These are phyloP conservation scores for Penicillium parvum DNA, from an alignment of 495 filamentous ascomycete species.

Conservation along the genomic window DNA sequence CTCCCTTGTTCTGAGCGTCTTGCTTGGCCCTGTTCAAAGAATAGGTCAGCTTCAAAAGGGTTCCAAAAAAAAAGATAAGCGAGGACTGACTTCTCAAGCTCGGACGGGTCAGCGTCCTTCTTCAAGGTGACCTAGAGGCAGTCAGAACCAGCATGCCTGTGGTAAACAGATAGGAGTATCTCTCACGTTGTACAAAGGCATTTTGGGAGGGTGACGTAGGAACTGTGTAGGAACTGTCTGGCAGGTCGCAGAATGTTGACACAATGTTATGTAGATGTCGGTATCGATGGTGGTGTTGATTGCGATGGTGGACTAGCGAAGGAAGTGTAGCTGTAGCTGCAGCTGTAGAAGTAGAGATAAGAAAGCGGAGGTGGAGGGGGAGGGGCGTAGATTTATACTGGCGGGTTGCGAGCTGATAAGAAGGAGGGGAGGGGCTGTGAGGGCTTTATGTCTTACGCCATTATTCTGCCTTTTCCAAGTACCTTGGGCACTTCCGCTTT, in stretches of 20 bases:
- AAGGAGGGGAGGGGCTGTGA: conserved; percentile 7
- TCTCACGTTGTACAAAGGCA: conserved; percentile 71
- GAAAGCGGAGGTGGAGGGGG: conserved; percentile 7
- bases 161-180: background rate
- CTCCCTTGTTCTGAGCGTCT: conserved; percentile 62
- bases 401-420: conserved; percentile 15
- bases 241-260: background rate
- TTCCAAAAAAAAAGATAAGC: background rate
- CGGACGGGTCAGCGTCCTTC: conserved; percentile 50
- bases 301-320: background rate
- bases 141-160: conserved; percentile 13
- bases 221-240: no score
- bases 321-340: background rate
- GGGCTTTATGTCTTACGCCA: conserved; percentile 14
- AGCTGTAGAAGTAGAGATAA: conserved; percentile 8
- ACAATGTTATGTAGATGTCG: background rate
- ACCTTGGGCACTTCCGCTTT: conserved; percentile 10
- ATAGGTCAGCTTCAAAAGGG: background rate
- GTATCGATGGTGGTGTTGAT: no score
- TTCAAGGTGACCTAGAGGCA: conserved; percentile 71
- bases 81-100: conserved; percentile 58
- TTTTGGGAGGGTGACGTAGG: conserved; percentile 41
- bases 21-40: conserved; percentile 65
- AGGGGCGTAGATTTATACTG: conserved; percentile 13
- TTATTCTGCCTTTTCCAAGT: conserved; percentile 5